Percentiles rank a stretch among this genome's conserved stretches.
phyloP scores from a whole-genome alignment of 352 stramenopile genomes.

The Lagenidium giganteum region DNA sequence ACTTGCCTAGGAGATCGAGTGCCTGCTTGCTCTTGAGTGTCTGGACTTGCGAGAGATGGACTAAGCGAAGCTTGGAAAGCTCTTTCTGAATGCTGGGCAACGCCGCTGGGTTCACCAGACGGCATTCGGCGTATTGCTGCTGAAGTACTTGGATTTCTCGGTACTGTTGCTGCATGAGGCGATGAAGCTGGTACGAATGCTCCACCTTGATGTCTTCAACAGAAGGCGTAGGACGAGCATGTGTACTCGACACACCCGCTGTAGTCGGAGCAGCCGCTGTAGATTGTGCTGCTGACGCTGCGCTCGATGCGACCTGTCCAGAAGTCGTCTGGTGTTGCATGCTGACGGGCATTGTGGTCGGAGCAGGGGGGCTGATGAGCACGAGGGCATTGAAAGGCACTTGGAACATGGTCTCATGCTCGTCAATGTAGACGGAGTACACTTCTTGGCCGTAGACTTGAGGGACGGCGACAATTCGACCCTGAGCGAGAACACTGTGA shows the following conservation, averaged over 20 bases:
- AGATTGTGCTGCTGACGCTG: constrained; percentile 14
- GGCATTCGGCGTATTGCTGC: constrained; percentile 78
- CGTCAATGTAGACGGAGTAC: constrained; percentile 80
- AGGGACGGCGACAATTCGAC: constrained; percentile 63
- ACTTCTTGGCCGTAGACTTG: constrained; percentile 78
- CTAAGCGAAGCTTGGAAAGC: constrained; percentile 76
- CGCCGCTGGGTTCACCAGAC: constrained; percentile 63
- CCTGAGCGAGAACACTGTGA: constrained; percentile 11
- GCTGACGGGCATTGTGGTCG: constrained; percentile 24
- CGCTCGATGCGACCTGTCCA: too few relatives aligned
- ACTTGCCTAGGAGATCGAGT: constrained; percentile 67
- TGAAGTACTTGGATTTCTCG: constrained; percentile 83
- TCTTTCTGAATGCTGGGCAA: constrained; percentile 79
- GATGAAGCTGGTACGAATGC: constrained; percentile 82
- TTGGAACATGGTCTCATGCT: constrained; percentile 77
- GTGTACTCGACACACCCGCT: constrained; percentile 3
- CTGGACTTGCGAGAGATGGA: constrained; percentile 81
- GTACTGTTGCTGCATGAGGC: constrained; percentile 85
- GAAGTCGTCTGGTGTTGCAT: constrained; percentile 43
- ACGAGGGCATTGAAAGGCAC: constrained; percentile 75
- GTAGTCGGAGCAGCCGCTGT: not conserved
- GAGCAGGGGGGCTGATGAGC: constrained; percentile 30
- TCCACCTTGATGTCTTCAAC: constrained; percentile 81
- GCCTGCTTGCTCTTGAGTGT: constrained; percentile 84
- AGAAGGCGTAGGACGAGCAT: constrained; percentile 8